A percentile compares a stretch with the other conserved stretches of the same genome.
Conservation (phyloP, 1,284 basidiomycete species). For the Moesziomyces globuligerus region DNA sequence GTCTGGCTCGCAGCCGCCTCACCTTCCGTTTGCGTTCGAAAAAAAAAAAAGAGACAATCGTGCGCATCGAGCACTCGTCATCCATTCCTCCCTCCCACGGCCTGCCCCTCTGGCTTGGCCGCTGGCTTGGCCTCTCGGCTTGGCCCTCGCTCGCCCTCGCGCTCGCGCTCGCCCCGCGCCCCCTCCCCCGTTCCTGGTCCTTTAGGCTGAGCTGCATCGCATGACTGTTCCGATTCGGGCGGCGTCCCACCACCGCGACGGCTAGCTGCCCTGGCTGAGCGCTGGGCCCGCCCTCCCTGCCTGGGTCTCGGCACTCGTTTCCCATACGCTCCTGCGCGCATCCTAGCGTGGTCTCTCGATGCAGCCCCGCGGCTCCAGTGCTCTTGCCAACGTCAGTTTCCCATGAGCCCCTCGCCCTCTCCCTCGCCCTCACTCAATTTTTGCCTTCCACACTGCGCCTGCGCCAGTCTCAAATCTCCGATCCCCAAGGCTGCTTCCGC, state of each 20-base stretch:
- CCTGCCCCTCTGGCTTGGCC: background rate
- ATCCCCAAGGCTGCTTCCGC: constrained; percentile 8
- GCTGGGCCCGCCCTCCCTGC: background rate
- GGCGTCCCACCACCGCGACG: too few relatives aligned
- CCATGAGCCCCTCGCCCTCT: background rate
- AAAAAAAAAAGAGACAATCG: too few relatives aligned
- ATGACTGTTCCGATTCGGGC: background rate
- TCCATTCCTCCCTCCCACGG: constrained; percentile 17
- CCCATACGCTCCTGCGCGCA: background rate
- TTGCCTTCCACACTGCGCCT: background rate
- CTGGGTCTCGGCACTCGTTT: background rate
- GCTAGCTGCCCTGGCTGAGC: background rate
- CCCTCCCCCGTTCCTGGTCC: background rate
- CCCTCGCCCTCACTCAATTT: background rate
- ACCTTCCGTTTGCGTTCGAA: background rate
- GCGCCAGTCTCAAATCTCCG: constrained; percentile 9
- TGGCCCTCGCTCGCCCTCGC: background rate
- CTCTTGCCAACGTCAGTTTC: constrained; percentile 6
- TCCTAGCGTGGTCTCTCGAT: background rate
- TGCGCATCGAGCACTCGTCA: constrained; percentile 17
- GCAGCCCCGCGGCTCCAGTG: too few relatives aligned
- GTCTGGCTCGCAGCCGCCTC: too few relatives aligned
- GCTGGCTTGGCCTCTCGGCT: background rate
- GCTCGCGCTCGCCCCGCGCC: too few relatives aligned
- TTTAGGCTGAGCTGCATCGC: background rate